These are phyloP conservation scores for Pleurotus pulmonarius DNA, from an alignment of 768 basidiomycete species.

Conservation along the genomic window DNA sequence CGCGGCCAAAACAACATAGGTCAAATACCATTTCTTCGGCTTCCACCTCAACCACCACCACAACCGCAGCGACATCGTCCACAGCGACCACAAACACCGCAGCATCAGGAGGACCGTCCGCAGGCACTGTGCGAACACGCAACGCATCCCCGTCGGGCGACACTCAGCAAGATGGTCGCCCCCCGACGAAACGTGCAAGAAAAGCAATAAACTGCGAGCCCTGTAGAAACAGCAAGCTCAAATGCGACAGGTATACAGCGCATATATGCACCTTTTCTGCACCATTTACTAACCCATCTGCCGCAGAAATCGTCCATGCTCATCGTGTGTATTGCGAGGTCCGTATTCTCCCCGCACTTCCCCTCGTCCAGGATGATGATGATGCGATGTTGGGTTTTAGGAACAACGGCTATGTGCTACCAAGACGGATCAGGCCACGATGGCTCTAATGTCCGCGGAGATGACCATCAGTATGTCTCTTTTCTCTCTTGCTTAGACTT, in stretches of 20 bases:
- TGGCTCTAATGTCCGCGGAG: conserved; percentile 50
- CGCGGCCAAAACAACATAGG: conserved; percentile 39
- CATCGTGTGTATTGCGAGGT: conserved; percentile 83
- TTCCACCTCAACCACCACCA: conserved; percentile 12
- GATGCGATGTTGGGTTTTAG: conserved; percentile 32
- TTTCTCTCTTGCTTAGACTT: conserved; percentile 9
- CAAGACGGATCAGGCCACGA: conserved; percentile 70
- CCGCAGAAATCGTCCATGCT: conserved; percentile 79
- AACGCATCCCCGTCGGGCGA: not conserved
- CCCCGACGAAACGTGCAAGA: conserved; percentile 77
- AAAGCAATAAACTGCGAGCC: conserved; percentile 91
- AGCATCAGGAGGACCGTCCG: too few relatives aligned
- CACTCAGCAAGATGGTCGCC: conserved; percentile 49
- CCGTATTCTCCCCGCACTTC: conserved; percentile 18
- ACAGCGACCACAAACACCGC: not conserved
- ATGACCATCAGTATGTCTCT: conserved; percentile 54
- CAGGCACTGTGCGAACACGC: not conserved
- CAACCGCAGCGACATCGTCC: not conserved
- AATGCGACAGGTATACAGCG: conserved; percentile 71
- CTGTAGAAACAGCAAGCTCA: conserved; percentile 82
- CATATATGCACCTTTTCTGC: conserved; percentile 9
- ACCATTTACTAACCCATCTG: conserved; percentile 1
- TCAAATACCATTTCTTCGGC: conserved; percentile 28
- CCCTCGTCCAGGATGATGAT: conserved; percentile 13
- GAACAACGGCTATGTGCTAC: conserved; percentile 79